These are phyloP conservation scores for Nigrograna mackinnonii DNA, from an alignment of 2,329 filamentous ascomycete genomes.

Conservation along the genomic window DNA sequence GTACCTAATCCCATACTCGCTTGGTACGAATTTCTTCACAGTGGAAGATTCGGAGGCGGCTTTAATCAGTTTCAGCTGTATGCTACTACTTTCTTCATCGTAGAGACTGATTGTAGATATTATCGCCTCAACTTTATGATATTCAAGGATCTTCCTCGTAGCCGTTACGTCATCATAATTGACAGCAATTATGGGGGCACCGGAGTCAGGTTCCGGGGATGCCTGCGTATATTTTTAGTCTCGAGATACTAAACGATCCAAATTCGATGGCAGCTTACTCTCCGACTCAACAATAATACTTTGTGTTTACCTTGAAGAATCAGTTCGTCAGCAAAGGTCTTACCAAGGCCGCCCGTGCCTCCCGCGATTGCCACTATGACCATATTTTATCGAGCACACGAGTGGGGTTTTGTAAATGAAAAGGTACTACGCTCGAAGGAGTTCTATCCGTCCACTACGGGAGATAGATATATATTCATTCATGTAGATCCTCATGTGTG, in stretches of 20 bases:
- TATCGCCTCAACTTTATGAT: slow-evolving; percentile 9
- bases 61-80: slow-evolving; percentile 20
- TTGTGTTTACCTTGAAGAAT: slow-evolving; percentile 13
- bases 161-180: slow-evolving; percentile 11
- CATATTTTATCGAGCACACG: slow-evolving; percentile 2
- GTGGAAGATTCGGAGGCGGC: slow-evolving; percentile 12
- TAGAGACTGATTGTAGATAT: slow-evolving; percentile 16
- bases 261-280: slow-evolving; percentile 9
- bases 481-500: no score
- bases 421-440: no score
- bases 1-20: slow-evolving; percentile 17
- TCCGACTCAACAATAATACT: slow-evolving; percentile 18
- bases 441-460: no score
- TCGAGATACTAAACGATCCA: no score
- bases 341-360: slow-evolving; percentile 23
- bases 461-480: no score
- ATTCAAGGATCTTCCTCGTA: slow-evolving; percentile 10
- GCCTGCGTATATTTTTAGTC: slow-evolving; percentile 3
- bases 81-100: slow-evolving; percentile 7
- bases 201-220: background rate
- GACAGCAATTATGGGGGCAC: slow-evolving; percentile 10
- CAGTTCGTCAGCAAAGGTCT: slow-evolving; percentile 18
- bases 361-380: slow-evolving; percentile 21
- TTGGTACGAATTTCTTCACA: slow-evolving; percentile 18
- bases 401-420: background rate